Conservation (phyloP, 2,329 filamentous ascomycete genomes). For the Aspergillus sp. region DNA sequence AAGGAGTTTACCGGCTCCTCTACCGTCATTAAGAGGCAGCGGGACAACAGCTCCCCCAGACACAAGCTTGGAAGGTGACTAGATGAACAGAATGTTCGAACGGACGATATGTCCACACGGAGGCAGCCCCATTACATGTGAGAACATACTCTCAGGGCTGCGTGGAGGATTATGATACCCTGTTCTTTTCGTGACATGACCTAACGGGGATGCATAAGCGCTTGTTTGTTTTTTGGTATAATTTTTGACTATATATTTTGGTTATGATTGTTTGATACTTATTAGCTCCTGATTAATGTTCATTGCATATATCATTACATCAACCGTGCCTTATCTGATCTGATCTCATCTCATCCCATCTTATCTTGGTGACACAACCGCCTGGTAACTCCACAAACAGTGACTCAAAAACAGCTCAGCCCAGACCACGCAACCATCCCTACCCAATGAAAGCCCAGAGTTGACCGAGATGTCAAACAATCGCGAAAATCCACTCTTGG, state of each 20-base stretch:
- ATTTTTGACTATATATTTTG: no score
- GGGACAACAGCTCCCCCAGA: neutral
- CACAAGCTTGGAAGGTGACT: neutral
- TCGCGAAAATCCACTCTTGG: neutral
- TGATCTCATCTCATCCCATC: no score
- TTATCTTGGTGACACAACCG: no score
- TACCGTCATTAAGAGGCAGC: constrained; percentile 15
- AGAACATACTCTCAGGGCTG: neutral
- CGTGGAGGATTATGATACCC: no score
- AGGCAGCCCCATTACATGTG: neutral
- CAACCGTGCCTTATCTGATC: no score
- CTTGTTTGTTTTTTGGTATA: no score
- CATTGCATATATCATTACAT: no score
- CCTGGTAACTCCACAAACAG: no score
- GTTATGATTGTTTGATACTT: no score
- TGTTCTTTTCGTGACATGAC: no score
- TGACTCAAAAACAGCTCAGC: neutral
- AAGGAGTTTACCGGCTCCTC: constrained; percentile 46
- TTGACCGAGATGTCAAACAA: neutral
- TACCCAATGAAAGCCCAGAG: neutral
- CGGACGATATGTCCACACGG: neutral
- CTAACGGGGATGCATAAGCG: no score
- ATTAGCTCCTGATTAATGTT: no score
- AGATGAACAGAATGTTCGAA: neutral
- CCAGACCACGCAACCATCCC: neutral